Evolutionary conservation across 2,329 filamentous ascomycete genomes (phyloP), one percentile per base, ranked within the genome.

Genomic region (Clarireedia paspali): DNA sequence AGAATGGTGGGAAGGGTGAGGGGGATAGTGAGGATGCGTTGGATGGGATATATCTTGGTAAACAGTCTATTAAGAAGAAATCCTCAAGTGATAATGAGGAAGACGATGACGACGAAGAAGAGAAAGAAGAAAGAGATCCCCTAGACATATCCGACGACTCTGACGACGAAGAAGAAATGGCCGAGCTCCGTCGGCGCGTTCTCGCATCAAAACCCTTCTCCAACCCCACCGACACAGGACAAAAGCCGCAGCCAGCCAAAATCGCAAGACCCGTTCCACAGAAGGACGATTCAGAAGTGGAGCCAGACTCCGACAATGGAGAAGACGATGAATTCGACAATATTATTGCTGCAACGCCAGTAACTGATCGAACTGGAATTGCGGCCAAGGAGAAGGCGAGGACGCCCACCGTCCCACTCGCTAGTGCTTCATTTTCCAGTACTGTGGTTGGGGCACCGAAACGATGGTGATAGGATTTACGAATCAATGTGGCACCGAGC

Each of bases 131-230:
- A 15, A 30, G 27, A 27, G 45, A 47, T 23, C 45, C 26, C n/a
- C 12, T 15, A 27, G 14, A 27, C 12, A 26, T 15, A 14, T 47
- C 20, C 4, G 26, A 27, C 17, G 87, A 91, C 56, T 83, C 82
- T 34, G 89, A 88, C 56, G 87, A 96, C 56, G 90, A 95, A 64
- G 74, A 76, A 52, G 85, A 91, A 68, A 97, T 97, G 91, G 91
- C 89, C 38, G 91, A 95, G 67, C 85, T 99, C 52, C 82, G 94
- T 49, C 84, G 87, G 54, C 89, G 89, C 64, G 90, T 97, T n/a
- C 80, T 99, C 2, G 88, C 87, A 6, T 96, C 92, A 6, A 96
- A 92, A 68, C 83, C 91, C 0, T 99, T 99, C 66, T 75, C 87
- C 44, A 88, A 88, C 62, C 73, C 78, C 9, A 67, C 73, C 47